Percentiles rank a stretch among this genome's conserved stretches.
Evolutionary conservation across 2,329 filamentous ascomycete species (phyloP).

Genomic region (Chaetomiaceae sp.): DNA sequence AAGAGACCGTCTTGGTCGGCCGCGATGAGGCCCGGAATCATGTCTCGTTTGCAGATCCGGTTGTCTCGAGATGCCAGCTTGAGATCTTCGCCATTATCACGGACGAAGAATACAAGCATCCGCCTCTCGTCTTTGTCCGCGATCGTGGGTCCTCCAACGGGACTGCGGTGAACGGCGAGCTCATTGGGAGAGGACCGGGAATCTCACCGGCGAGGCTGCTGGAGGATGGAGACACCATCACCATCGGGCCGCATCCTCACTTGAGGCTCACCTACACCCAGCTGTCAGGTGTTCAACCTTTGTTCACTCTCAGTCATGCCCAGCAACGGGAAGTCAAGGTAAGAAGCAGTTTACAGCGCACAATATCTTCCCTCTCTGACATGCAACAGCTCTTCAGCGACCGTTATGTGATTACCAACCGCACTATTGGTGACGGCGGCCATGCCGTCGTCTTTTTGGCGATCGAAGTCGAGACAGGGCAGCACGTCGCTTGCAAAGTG

Average conservation of each 20-base stretch:
- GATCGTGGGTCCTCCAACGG: constrained; percentile 52
- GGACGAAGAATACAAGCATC: constrained; percentile 34
- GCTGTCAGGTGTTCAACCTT: constrained; percentile 5
- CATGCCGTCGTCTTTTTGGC: constrained; percentile 53
- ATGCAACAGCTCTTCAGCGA: constrained; percentile 40
- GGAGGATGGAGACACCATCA: constrained; percentile 46
- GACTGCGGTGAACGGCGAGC: constrained; percentile 46
- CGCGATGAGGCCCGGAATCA: constrained; percentile 16
- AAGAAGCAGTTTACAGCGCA: constrained; percentile 11
- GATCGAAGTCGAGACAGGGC: constrained; percentile 45
- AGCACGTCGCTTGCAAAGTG: constrained; percentile 67
- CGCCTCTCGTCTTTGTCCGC: constrained; percentile 49
- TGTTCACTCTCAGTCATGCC: constrained; percentile 22
- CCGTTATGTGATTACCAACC: constrained; percentile 45
- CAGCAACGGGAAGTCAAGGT: constrained; percentile 37
- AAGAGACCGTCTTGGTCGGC: constrained; percentile 19
- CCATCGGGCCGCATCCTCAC: constrained; percentile 32
- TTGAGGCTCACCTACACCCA: constrained; percentile 35
- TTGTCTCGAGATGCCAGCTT: constrained; percentile 51
- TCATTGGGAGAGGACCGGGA: constrained; percentile 39
- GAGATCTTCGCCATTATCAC: constrained; percentile 53
- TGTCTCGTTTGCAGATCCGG: constrained; percentile 33
- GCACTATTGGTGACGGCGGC: constrained; percentile 50
- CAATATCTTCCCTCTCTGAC: constrained; percentile 10
- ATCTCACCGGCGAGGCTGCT: constrained; percentile 45